Percentiles rank a stretch among this genome's conserved stretches.
Evolutionary conservation across 2,329 filamentous ascomycete genomes (phyloP).

Genomic region (Dactylellina haptotyla): DNA sequence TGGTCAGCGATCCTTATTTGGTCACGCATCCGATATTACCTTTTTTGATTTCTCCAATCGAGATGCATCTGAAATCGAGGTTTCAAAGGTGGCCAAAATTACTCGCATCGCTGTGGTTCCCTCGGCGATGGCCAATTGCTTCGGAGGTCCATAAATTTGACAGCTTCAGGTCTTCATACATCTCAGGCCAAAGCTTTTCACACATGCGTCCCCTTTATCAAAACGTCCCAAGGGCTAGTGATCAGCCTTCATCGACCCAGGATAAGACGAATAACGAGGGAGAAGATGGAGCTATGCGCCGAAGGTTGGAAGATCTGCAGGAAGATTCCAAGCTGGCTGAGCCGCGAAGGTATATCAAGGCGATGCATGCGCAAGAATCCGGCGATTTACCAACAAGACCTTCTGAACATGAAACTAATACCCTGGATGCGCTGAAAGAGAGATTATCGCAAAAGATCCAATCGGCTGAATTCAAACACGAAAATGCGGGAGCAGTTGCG

Average conservation of each 20-base stretch:
- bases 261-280: neutral
- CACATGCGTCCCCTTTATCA: neutral
- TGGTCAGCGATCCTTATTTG: no score
- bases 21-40: no score
- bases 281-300: constrained; percentile 40
- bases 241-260: neutral
- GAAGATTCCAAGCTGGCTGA: constrained; percentile 44
- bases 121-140: neutral
- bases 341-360: constrained; percentile 45
- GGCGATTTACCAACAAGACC: constrained; percentile 16
- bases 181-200: no score
- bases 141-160: neutral
- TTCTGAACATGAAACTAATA: constrained; percentile 3
- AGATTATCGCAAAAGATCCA: constrained; percentile 69
- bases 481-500: constrained; percentile 66
- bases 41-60: no score
- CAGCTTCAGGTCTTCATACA: neutral
- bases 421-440: constrained; percentile 70
- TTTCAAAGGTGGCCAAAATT: no score
- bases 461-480: constrained; percentile 67
- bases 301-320: constrained; percentile 38
- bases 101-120: no score
- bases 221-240: neutral
- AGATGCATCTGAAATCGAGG: no score
- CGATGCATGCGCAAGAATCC: constrained; percentile 34